phyloP scores from a whole-genome alignment of 768 basidiomycete genomes.

The Leccinum subgranulosum region DNA sequence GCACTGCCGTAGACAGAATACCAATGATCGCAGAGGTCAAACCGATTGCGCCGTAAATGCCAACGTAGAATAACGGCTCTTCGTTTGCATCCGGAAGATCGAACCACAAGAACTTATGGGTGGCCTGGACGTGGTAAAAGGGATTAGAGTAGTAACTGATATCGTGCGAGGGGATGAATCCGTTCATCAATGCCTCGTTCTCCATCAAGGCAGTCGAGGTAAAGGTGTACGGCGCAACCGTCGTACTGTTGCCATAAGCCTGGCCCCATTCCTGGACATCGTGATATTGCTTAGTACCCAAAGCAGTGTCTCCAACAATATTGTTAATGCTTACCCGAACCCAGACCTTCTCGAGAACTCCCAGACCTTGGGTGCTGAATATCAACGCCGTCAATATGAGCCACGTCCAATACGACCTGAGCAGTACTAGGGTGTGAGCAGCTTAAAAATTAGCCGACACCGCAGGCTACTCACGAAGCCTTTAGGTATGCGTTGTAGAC shows the following conservation, averaged over 20 bases:
- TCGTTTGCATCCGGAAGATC: conserved; percentile 47
- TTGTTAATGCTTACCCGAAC: conserved; percentile 18
- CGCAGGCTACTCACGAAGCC: conserved; percentile 48
- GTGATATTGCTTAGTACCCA: not conserved
- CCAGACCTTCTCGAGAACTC: conserved; percentile 32
- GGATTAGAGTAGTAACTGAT: conserved; percentile 14
- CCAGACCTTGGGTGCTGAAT: conserved; percentile 21
- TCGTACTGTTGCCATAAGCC: conserved; percentile 18
- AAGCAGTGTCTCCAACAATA: not conserved
- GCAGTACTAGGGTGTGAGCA: not conserved
- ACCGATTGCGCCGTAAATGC: conserved; percentile 62
- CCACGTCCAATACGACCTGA: conserved; percentile 34
- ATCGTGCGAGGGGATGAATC: conserved; percentile 20
- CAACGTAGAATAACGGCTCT: conserved; percentile 71
- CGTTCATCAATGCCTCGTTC: conserved; percentile 29
- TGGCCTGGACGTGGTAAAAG: conserved; percentile 13
- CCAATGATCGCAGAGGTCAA: conserved; percentile 45
- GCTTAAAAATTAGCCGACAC: not conserved
- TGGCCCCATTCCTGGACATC: conserved; percentile 28
- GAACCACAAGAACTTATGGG: conserved; percentile 14
- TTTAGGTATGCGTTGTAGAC: conserved; percentile 67
- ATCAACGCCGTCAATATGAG: conserved; percentile 19
- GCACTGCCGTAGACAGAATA: conserved; percentile 45
- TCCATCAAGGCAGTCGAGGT: conserved; percentile 21
- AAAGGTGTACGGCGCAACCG: conserved; percentile 14